These are phyloP conservation scores for Fusarium xylarioides DNA, from an alignment of 2,329 filamentous ascomycete species.

Conservation along the genomic window DNA sequence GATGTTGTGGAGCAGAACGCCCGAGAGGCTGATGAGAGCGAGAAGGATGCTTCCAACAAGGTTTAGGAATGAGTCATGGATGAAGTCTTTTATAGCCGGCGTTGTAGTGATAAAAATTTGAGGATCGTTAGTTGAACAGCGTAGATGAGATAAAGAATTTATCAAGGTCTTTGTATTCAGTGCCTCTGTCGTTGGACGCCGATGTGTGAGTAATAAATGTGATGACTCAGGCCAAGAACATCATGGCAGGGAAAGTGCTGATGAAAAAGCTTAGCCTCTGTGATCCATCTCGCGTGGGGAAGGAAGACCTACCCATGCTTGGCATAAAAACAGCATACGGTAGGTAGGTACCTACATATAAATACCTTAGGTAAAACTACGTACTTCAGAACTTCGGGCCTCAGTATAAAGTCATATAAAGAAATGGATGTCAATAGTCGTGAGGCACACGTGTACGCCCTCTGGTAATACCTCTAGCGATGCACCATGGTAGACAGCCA, in stretches of 20 bases:
- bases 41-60: constrained; percentile 31
- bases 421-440: background rate
- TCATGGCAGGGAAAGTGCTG: constrained; percentile 3
- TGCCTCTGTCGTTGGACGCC: background rate
- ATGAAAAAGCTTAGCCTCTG: constrained; percentile 20
- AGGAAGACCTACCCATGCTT: background rate
- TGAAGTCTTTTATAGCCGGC: constrained; percentile 8
- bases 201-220: background rate
- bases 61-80: constrained; percentile 13
- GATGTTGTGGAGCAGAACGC: constrained; percentile 32
- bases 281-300: background rate
- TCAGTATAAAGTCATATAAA: background rate
- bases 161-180: background rate
- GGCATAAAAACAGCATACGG: background rate
- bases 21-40: constrained; percentile 11
- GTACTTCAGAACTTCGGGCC: background rate
- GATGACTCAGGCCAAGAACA: constrained; percentile 4
- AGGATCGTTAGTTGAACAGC: background rate
- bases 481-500: background rate
- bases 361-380: too few relatives aligned
- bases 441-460: background rate
- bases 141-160: background rate
- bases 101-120: constrained; percentile 16
- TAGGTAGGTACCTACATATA: background rate
- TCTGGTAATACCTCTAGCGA: background rate